These are phyloP conservation scores for Zymoseptoria crescenta DNA, from an alignment of 2,329 filamentous ascomycete genomes.

Conservation along the genomic window DNA sequence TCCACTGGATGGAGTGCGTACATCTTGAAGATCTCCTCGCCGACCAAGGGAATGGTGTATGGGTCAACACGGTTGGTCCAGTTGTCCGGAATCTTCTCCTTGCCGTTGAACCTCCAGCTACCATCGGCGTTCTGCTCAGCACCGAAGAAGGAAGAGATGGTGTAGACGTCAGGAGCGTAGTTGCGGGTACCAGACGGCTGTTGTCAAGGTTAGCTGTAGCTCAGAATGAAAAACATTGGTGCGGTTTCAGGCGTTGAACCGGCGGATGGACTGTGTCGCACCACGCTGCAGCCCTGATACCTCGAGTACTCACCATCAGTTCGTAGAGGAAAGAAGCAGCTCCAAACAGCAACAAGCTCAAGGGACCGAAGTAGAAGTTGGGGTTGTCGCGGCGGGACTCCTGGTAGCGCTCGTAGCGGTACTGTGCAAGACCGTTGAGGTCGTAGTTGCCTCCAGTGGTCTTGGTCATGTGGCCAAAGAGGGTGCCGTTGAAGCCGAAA, in stretches of 20 bases:
- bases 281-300: neutral
- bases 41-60: conserved; percentile 29
- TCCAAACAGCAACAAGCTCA: conserved; percentile 34
- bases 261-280: no score
- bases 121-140: conserved; percentile 33
- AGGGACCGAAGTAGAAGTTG: conserved; percentile 39
- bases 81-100: conserved; percentile 35
- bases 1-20: conserved; percentile 37
- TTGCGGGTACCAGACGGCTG: conserved; percentile 26
- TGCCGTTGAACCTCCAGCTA: conserved; percentile 31
- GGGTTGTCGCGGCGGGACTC: conserved; percentile 32
- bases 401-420: conserved; percentile 35
- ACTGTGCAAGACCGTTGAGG: conserved; percentile 31
- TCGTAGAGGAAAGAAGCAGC: conserved; percentile 40
- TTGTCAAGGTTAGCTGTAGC: neutral
- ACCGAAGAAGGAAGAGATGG: conserved; percentile 36
- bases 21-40: conserved; percentile 32
- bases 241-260: no score
- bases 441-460: conserved; percentile 31
- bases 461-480: conserved; percentile 34
- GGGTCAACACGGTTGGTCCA: conserved; percentile 29
- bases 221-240: no score
- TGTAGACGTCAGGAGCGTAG: conserved; percentile 29
- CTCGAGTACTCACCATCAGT: conserved; percentile 24
- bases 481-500: conserved; percentile 35